Percentiles rank a stretch among this genome's conserved stretches.
phyloP scores from a whole-genome alignment of 306 rosid species.

The Castanea sativa region DNA sequence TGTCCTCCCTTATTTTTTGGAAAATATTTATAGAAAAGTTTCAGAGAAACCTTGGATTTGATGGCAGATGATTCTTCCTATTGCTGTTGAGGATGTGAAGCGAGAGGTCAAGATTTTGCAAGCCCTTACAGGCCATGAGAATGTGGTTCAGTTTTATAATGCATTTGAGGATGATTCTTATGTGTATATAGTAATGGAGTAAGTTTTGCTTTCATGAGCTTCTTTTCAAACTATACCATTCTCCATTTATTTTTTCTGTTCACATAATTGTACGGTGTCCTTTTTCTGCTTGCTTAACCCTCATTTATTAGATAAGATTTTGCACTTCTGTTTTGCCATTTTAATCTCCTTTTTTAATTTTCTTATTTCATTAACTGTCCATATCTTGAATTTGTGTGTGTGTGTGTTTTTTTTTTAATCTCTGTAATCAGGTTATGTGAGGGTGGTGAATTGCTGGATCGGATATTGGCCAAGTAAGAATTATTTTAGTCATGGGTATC shows the following conservation, averaged over 20 bases:
- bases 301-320: constrained; percentile 7
- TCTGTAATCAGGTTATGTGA: constrained; percentile 75
- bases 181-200: constrained; percentile 99
- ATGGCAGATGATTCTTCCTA: constrained; percentile 93
- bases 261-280: neutral
- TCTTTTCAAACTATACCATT: constrained; percentile 16
- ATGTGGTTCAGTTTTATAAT: constrained; percentile 80
- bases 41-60: constrained; percentile 31
- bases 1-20: neutral
- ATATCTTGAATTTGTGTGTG: neutral
- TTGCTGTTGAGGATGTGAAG: constrained; percentile 98
- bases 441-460: constrained; percentile 95
- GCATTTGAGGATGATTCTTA: constrained; percentile 92
- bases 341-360: neutral
- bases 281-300: constrained; percentile 1
- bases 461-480: constrained; percentile 93
- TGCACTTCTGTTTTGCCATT: neutral
- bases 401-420: neutral
- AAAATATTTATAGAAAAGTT: neutral
- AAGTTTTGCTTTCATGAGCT: constrained; percentile 31
- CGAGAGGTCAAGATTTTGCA: constrained; percentile 91
- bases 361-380: constrained; percentile 4
- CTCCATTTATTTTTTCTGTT: constrained; percentile 17
- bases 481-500: neutral
- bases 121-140: constrained; percentile 93